Base-by-base conservation (phyloP, 495 filamentous ascomycete species). In the Tuber microsphaerosporum region DNA sequence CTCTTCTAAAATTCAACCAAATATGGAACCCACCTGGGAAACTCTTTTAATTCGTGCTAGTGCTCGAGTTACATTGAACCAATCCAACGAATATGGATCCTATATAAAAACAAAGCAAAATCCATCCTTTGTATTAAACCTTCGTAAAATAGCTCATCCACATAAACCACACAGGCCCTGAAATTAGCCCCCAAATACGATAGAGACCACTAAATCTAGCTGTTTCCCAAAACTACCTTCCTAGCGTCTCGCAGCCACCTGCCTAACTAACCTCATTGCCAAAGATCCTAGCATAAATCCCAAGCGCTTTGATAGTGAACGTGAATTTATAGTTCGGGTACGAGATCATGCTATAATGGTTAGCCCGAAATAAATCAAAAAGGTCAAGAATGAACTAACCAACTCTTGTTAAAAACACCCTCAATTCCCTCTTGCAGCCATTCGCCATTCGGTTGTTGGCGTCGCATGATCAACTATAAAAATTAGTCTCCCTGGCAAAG, bases 321-420 rank as follows among this genome's bases (percentile, higher is more conserved):
- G 91, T 92, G 84, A 97, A 94, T 86, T 99, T 99, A 87, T 99
- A 99, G 85, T 99, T 99, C 75, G 95, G 95, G 82, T 99, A 99
- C 6, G 94, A 95, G 74, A 99, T 99, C 94, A 98, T 98, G 85
- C 91, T 92, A 80, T 43, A 4, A 14, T n/a, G 1, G 6, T 42
- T n/a, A 39, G 5, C 17, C 37, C 34, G 37, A 19, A 26, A 39
- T 31, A 17, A 51, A n/a, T 48, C 37, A 56, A 22, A 71, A 19
- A 39, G 45, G 22, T 74, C 83, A 14, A 26, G 9, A 31, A 45
- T 41, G 14, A 17, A 89, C 89, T 84, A 81, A 91, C 90, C 95
- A 97, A 81, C 90, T 97, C 86, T 97, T 97, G 85, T 99, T 99
- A 86, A 99, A 99, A 19, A 99, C 95, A 10, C 95, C 95, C 82